These are phyloP conservation scores for Pichia sp. DNA, from an alignment of 1,139 yeast genomes.

Conservation along the genomic window DNA sequence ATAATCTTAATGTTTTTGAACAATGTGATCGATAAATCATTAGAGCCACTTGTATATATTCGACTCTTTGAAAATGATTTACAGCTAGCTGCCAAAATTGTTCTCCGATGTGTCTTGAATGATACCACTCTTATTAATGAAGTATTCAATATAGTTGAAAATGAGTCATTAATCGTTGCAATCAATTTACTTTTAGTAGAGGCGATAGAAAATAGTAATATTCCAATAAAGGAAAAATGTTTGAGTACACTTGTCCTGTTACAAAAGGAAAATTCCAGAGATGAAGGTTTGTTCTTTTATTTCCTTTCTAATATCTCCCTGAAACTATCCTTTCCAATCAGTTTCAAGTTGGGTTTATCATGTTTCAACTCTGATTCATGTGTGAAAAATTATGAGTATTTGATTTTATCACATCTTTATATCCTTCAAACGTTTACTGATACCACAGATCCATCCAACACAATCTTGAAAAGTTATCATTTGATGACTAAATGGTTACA, in stretches of 20 bases:
- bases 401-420: conserved; percentile 21
- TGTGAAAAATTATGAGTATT: conserved; percentile 8
- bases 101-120: too few species aligned
- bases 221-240: conserved; percentile 10
- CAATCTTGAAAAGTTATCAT: conserved; percentile 17
- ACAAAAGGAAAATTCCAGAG: conserved; percentile 18
- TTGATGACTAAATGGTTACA: conserved; percentile 14
- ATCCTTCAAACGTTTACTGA: conserved; percentile 15
- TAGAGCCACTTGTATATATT: background rate
- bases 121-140: background rate
- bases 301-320: conserved; percentile 24
- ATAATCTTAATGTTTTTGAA: conserved; percentile 2
- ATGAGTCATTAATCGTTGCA: conserved; percentile 20
- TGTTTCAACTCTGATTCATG: conserved; percentile 14
- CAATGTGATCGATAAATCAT: background rate
- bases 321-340: conserved; percentile 20
- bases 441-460: background rate
- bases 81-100: too few species aligned
- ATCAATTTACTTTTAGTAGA: conserved; percentile 15
- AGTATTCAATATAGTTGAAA: conserved; percentile 11
- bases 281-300: conserved; percentile 25
- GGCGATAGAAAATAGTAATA: conserved; percentile 11
- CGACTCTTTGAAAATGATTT: background rate
- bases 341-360: conserved; percentile 17
- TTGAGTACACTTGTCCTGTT: conserved; percentile 20